Conservation (phyloP, 140 eudicot species). For the Ambrosia hybrid region DNA sequence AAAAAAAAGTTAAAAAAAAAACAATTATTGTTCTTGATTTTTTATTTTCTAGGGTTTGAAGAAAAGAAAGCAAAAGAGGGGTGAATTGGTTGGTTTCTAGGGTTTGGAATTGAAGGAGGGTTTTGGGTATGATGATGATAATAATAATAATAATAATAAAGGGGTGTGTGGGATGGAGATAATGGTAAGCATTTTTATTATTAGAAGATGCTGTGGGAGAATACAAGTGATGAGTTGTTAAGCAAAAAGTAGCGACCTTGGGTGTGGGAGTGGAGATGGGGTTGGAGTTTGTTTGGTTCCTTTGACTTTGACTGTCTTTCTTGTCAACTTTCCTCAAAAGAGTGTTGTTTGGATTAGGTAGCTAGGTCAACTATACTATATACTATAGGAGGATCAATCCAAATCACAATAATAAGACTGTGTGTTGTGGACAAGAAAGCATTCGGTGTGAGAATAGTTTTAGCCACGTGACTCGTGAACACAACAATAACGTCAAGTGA, state of each 20-base stretch:
- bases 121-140: conserved; percentile 17
- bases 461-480: no score
- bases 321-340: conserved; percentile 19
- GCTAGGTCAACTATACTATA: conserved; percentile 21
- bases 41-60: conserved; percentile 28
- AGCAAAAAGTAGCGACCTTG: conserved; percentile 24
- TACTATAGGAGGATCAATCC: not conserved
- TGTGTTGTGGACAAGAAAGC: no score
- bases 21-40: conserved; percentile 1
- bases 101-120: conserved; percentile 32
- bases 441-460: no score
- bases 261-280: conserved; percentile 40
- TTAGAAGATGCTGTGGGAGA: conserved; percentile 26
- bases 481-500: no score
- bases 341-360: conserved; percentile 14
- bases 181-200: conserved; percentile 25
- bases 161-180: conserved; percentile 23
- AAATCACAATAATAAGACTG: not conserved
- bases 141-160: not conserved
- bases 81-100: conserved; percentile 21
- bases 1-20: not conserved
- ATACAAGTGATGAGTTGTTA: conserved; percentile 29
- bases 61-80: conserved; percentile 21
- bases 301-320: conserved; percentile 29
- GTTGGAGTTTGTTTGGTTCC: not conserved